A percentile compares a stretch with the other conserved stretches of the same genome.
Conservation (phyloP, 2,329 filamentous ascomycete species). For the Epichloe scottii region DNA sequence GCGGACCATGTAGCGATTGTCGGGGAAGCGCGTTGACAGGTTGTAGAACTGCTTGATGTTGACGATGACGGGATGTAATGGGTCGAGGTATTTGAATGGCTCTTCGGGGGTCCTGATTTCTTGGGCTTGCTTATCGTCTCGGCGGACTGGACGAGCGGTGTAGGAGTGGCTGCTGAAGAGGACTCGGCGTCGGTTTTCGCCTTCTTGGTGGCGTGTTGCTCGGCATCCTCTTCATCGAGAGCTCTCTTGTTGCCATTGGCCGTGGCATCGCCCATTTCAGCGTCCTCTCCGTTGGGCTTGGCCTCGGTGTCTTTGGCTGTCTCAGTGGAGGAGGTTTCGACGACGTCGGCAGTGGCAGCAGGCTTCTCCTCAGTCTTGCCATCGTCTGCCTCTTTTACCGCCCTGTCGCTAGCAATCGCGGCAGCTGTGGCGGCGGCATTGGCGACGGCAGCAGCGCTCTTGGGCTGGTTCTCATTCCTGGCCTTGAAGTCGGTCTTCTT, state of each 20-base stretch:
- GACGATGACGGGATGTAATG: slow-evolving; percentile 62
- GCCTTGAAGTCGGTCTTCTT: slow-evolving; percentile 80
- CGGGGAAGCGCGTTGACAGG: slow-evolving; percentile 71
- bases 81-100: slow-evolving; percentile 80
- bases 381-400: slow-evolving; percentile 13
- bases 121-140: slow-evolving; percentile 22
- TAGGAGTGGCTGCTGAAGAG: slow-evolving; percentile 8
- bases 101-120: slow-evolving; percentile 60
- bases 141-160: slow-evolving; percentile 5
- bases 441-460: slow-evolving; percentile 13
- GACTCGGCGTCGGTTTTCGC: slow-evolving; percentile 27
- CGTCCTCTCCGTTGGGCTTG: slow-evolving; percentile 18
- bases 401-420: slow-evolving; percentile 9
- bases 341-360: slow-evolving; percentile 10
- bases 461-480: slow-evolving; percentile 52
- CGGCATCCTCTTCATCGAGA: slow-evolving; percentile 20
- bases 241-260: slow-evolving; percentile 23
- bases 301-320: slow-evolving; percentile 15
- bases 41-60: slow-evolving; percentile 76
- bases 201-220: slow-evolving; percentile 34
- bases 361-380: slow-evolving; percentile 13
- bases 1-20: slow-evolving; percentile 88
- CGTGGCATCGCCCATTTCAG: slow-evolving; percentile 17
- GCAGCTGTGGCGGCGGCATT: slow-evolving; percentile 5
- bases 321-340: slow-evolving; percentile 10